A percentile compares a stretch with the other conserved stretches of the same genome.
phyloP scores from a whole-genome alignment of 441 rosid species.

The Adansonia madagascariensis region DNA sequence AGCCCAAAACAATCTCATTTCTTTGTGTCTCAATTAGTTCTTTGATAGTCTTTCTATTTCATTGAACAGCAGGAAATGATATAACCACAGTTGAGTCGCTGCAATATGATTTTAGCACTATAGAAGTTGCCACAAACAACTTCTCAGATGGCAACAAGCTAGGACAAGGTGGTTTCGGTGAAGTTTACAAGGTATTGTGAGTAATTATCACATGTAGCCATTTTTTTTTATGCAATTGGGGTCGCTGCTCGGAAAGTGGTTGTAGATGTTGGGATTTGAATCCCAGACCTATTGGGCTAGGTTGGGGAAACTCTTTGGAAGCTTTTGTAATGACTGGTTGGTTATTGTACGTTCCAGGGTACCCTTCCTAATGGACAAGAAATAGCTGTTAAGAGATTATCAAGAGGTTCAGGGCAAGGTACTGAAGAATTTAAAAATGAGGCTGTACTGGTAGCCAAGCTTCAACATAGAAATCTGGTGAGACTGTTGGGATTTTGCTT shows the following conservation, averaged over 20 bases:
- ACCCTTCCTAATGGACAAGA: constrained; percentile 43
- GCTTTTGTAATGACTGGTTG: background rate
- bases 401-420: constrained; percentile 44
- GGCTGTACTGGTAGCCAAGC: constrained; percentile 2
- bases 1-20: background rate
- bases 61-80: background rate
- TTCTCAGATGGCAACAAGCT: constrained; percentile 49
- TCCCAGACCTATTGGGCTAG: background rate
- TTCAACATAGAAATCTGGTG: constrained; percentile 11
- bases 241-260: background rate
- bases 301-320: background rate
- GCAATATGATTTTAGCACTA: constrained; percentile 42
- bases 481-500: background rate
- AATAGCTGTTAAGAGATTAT: constrained; percentile 51
- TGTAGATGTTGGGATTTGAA: background rate
- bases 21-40: background rate
- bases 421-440: constrained; percentile 31
- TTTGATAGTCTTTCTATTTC: background rate
- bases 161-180: constrained; percentile 65
- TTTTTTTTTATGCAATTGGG: too few relatives aligned
- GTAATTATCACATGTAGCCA: background rate
- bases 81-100: constrained; percentile 40
- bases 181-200: constrained; percentile 49
- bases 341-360: constrained; percentile 32
- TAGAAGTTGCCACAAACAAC: constrained; percentile 45